Base-by-base conservation (phyloP, 2,329 filamentous ascomycete species). In the Calonectria pteridis region DNA sequence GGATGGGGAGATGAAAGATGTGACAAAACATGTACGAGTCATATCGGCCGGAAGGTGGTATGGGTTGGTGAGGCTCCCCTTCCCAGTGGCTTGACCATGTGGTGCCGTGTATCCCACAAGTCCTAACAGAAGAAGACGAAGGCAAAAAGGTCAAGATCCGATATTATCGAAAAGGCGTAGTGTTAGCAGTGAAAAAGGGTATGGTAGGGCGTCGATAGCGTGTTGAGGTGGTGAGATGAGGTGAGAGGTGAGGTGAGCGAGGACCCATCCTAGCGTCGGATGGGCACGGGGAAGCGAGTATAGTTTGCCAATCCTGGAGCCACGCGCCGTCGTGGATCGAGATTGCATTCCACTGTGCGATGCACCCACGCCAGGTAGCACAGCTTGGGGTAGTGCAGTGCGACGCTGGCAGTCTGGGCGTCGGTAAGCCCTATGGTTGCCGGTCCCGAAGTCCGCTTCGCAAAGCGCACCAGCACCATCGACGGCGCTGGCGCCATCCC, bases 391-490 rank as follows among this genome's bases (percentile, higher is more conserved):
- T 77, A 78, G 37, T 75, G 72, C 28, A 69, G 75, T 35, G 64
- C 51, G 63, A 77, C 77, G 23, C 51, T 51, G 62, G 68, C 69
- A 28, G 26, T 71, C 37, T 77, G 71, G 59, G 26, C 18, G 65
- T 33, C 49, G 33, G 65, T 67, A 67, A 67, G 65, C 65, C 65
- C 65, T 67, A 67, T 67, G 26, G 51, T 58, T 31, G 35, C 65
- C 65, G 65, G 65, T 46, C 50, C 50, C 50, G 33, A 67, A 55
- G 64, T 67, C 64, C 64, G 49, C 35, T 53, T 29, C 64, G 28
- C 73, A 75, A 40, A 73, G 69, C 55, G 75, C 62, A 73, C 72
- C 65, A 76, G 76, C n/a, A 82, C 79, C 85, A 83, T 55, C n/a
- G 50, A 55, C 50, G 65, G 65, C 35, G 50, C 35, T 23, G 50